Evolutionary conservation across 139 green algal genomes (phyloP).

Genomic region (Micromonas commoda): DNA sequence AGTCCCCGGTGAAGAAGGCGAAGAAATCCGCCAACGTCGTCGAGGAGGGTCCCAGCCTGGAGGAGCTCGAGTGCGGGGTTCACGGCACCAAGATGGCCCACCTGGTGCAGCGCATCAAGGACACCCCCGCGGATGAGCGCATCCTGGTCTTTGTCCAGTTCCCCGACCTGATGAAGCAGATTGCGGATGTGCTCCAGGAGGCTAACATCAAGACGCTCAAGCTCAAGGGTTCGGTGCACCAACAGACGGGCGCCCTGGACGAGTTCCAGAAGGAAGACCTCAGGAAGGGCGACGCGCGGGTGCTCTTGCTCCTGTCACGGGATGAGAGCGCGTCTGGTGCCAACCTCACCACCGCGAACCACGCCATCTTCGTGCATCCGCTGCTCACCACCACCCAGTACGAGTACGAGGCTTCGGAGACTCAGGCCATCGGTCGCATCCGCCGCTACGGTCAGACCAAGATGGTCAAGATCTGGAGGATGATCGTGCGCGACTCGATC

Average conservation of each 20-base stretch:
- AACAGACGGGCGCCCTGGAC: conserved; percentile 28
- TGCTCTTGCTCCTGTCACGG: conserved; percentile 17
- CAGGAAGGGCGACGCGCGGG: conserved; percentile 18
- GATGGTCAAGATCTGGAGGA: conserved; percentile 11
- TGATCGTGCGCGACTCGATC: conserved; percentile 31
- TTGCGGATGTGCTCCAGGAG: conserved; percentile 11
- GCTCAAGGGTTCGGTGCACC: conserved; percentile 28
- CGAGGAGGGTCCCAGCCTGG: too few species aligned
- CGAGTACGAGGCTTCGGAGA: conserved; percentile 25
- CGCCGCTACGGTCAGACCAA: conserved; percentile 32
- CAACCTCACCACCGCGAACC: conserved; percentile 36
- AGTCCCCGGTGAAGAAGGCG: background rate
- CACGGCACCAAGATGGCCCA: conserved; percentile 29
- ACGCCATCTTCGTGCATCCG: conserved; percentile 37
- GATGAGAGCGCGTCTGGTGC: conserved; percentile 29
- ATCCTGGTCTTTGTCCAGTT: conserved; percentile 33
- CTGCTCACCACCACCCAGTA: conserved; percentile 26
- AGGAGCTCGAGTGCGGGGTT: background rate
- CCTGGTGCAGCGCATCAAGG: conserved; percentile 20
- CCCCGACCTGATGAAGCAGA: conserved; percentile 27
- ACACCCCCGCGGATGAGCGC: conserved; percentile 1
- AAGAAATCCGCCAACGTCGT: too few species aligned
- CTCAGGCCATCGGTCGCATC: conserved; percentile 35
- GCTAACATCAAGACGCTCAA: conserved; percentile 29
- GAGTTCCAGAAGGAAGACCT: conserved; percentile 27